A percentile compares a stretch with the other conserved stretches of the same genome.
phyloP scores from a whole-genome alignment of 345 rosid genomes.

The Ceriops zippeliana region DNA sequence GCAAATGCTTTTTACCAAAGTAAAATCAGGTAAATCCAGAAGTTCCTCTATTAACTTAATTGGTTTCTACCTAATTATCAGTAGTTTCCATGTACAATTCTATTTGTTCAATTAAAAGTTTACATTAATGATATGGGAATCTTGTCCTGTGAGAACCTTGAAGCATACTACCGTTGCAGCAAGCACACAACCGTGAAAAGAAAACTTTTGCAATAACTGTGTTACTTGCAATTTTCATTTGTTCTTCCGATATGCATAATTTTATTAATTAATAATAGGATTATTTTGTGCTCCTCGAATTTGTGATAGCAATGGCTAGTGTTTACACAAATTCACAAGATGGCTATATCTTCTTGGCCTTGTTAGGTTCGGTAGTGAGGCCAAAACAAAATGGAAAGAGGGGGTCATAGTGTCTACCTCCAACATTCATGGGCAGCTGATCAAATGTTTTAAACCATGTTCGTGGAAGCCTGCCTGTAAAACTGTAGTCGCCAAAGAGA shows the following conservation, averaged over 20 bases:
- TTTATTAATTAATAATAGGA: no score
- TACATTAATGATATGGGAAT: no score
- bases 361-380: slow-evolving; percentile 22
- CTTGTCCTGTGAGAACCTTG: no score
- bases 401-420: slow-evolving; percentile 40
- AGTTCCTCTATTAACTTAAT: no score
- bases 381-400: slow-evolving; percentile 40
- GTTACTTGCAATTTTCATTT: no score
- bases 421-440: slow-evolving; percentile 25
- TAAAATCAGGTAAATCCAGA: background rate
- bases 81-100: no score
- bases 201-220: no score
- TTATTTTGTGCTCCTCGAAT: no score
- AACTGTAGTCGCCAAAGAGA: background rate
- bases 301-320: background rate
- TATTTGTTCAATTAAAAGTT: no score
- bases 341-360: background rate
- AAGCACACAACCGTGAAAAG: no score
- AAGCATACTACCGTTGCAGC: background rate
- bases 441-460: slow-evolving; percentile 20
- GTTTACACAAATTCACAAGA: background rate
- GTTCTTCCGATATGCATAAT: no score
- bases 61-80: no score
- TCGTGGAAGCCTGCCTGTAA: background rate
- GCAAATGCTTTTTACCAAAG: background rate